Evolutionary conservation across 139 green algal genomes (phyloP).

Genomic region (Nannochloris sp.): DNA sequence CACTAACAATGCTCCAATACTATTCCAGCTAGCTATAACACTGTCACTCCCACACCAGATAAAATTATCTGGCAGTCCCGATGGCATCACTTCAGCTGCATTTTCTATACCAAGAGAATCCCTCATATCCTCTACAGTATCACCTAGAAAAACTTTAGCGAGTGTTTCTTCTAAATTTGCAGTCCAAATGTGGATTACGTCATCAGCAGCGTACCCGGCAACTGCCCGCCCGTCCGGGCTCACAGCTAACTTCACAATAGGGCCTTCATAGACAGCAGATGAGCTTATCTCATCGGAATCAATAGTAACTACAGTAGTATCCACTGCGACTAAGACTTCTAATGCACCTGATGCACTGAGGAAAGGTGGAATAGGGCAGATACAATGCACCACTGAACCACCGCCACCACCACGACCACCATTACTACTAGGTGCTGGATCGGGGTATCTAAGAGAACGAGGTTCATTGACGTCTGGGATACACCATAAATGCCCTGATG

Average conservation of each 20-base stretch:
- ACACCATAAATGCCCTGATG: slow-evolving; percentile 31
- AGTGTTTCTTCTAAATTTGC: not conserved
- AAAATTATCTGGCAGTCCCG: slow-evolving; percentile 45
- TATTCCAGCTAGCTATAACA: slow-evolving; percentile 68
- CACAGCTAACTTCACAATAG: slow-evolving; percentile 40
- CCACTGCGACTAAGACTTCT: slow-evolving; percentile 60
- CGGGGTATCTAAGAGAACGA: slow-evolving; percentile 35
- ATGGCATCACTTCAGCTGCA: slow-evolving; percentile 21
- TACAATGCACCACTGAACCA: slow-evolving; percentile 23
- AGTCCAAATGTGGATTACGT: not conserved
- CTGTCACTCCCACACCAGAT: slow-evolving; percentile 77
- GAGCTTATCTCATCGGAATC: slow-evolving; percentile 36
- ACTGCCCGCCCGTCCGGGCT: slow-evolving; percentile 62
- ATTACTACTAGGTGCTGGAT: not conserved
- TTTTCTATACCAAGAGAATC: not conserved
- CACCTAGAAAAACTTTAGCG: not conserved
- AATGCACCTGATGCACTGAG: slow-evolving; percentile 42
- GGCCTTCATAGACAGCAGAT: slow-evolving; percentile 12
- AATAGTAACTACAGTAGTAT: slow-evolving; percentile 45
- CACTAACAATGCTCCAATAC: slow-evolving; percentile 33
- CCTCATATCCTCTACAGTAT: not conserved
- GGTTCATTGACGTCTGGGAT: slow-evolving; percentile 41
- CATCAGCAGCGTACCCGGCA: slow-evolving; percentile 47
- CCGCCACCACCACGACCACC: too few relatives aligned
- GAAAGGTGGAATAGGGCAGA: slow-evolving; percentile 56